phyloP scores from a whole-genome alignment of 805 yeast genomes.

The Yueomyces sinensis region DNA sequence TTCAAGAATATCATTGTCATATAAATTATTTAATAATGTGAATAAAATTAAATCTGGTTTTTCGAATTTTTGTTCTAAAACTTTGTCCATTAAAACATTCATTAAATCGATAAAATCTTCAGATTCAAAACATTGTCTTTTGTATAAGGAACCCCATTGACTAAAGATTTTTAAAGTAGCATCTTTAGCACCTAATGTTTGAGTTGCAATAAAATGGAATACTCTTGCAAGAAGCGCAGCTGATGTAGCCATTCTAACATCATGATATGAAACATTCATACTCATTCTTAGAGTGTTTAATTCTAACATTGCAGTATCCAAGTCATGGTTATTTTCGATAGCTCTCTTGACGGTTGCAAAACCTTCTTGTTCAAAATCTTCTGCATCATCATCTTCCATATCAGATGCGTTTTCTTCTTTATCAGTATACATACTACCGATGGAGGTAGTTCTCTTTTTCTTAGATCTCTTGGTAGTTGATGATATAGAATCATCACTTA shows the following conservation, averaged over 20 bases:
- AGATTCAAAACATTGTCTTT: slow-evolving; percentile 71
- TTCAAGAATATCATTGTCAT: slow-evolving; percentile 70
- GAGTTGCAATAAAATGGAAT: slow-evolving; percentile 62
- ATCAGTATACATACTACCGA: slow-evolving; percentile 33
- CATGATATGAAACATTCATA: slow-evolving; percentile 89
- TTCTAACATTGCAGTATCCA: slow-evolving; percentile 86
- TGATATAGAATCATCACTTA: slow-evolving; percentile 47
- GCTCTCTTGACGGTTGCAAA: slow-evolving; percentile 87
- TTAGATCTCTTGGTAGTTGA: slow-evolving; percentile 34
- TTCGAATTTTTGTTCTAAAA: slow-evolving; percentile 14
- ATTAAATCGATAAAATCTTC: slow-evolving; percentile 69
- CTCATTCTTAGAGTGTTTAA: slow-evolving; percentile 94
- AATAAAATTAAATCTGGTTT: slow-evolving; percentile 25
- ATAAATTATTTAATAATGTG: slow-evolving; percentile 42
- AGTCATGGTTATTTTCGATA: slow-evolving; percentile 79
- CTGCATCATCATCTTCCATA: slow-evolving; percentile 37
- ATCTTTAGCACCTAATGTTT: slow-evolving; percentile 59
- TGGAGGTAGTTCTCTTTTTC: slow-evolving; percentile 31
- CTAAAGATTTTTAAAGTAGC: slow-evolving; percentile 66
- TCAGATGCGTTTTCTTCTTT: slow-evolving; percentile 27
- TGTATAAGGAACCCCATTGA: slow-evolving; percentile 72
- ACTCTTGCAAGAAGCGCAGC: slow-evolving; percentile 59
- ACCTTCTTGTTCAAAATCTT: slow-evolving; percentile 82
- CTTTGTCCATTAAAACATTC: slow-evolving; percentile 28
- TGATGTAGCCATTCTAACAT: slow-evolving; percentile 73